A percentile compares a stretch with the other conserved stretches of the same genome.
Conservation (phyloP, 257 asterid genomes). For the Solanum tarapatanum region DNA sequence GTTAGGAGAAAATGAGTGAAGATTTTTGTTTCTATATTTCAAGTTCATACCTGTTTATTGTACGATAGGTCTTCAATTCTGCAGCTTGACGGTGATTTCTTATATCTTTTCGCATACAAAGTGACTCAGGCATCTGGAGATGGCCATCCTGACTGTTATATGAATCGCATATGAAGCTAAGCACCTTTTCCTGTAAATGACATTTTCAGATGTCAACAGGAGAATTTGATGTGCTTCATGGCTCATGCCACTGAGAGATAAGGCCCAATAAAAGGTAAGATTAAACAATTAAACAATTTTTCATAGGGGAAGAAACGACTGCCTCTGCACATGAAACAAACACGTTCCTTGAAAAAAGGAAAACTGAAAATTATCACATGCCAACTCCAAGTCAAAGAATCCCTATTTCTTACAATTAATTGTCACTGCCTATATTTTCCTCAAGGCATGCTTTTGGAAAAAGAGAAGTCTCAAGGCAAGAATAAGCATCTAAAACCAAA, state of each 20-base stretch:
- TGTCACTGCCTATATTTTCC: not conserved
- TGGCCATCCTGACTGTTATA: conserved; percentile 38
- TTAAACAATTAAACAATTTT: not conserved
- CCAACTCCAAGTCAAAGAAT: not conserved
- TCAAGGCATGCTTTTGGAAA: not conserved
- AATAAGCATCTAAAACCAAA: not conserved
- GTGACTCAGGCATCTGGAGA: conserved; percentile 51
- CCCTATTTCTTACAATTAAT: not conserved
- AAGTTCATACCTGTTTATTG: conserved; percentile 54
- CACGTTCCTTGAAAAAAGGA: not conserved
- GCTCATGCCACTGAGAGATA: not conserved
- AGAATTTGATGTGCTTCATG: not conserved
- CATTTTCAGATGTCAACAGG: not conserved
- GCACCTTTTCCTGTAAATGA: conserved; percentile 55
- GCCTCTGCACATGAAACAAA: not conserved
- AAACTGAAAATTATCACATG: not conserved
- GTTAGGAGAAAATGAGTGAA: not conserved
- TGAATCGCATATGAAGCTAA: conserved; percentile 55
- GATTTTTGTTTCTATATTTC: not conserved
- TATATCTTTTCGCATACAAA: conserved; percentile 60
- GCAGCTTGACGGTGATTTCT: conserved; percentile 34
- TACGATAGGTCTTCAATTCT: conserved; percentile 54
- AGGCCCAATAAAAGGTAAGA: not conserved
- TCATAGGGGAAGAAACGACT: not conserved
- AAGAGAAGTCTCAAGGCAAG: not conserved